Conservation (phyloP, 257 asterid species). For the Solanum okadae region DNA sequence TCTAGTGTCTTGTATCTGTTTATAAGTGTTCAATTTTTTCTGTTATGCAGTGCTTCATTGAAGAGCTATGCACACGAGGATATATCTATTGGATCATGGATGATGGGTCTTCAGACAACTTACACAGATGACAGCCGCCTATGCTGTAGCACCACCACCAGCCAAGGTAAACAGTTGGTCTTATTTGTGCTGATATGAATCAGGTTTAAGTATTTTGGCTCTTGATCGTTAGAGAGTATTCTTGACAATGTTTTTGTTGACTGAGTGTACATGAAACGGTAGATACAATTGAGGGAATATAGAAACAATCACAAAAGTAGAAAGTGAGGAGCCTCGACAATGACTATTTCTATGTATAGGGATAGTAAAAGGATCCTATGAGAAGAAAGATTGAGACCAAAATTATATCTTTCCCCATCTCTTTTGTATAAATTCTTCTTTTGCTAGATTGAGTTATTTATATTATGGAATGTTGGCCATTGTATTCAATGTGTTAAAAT, state of each 20-base stretch:
- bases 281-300: neutral
- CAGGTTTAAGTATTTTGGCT: neutral
- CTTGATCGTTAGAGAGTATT: neutral
- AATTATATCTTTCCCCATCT: neutral
- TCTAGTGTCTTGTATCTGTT: neutral
- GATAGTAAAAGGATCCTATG: neutral
- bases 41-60: constrained; percentile 62
- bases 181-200: neutral
- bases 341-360: neutral
- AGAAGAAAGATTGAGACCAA: neutral
- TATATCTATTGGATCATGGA: constrained; percentile 89
- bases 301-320: neutral
- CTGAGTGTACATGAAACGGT: neutral
- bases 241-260: neutral
- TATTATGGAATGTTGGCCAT: neutral
- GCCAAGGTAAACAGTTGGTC: constrained; percentile 42
- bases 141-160: constrained; percentile 51
- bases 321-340: neutral
- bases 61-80: constrained; percentile 82
- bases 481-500: neutral
- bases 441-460: neutral
- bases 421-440: neutral
- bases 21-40: neutral
- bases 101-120: constrained; percentile 82
- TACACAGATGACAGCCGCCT: constrained; percentile 72